Evolutionary conservation across 2,329 filamentous ascomycete species (phyloP).

Genomic region (Alternaria hordeiaustralica): DNA sequence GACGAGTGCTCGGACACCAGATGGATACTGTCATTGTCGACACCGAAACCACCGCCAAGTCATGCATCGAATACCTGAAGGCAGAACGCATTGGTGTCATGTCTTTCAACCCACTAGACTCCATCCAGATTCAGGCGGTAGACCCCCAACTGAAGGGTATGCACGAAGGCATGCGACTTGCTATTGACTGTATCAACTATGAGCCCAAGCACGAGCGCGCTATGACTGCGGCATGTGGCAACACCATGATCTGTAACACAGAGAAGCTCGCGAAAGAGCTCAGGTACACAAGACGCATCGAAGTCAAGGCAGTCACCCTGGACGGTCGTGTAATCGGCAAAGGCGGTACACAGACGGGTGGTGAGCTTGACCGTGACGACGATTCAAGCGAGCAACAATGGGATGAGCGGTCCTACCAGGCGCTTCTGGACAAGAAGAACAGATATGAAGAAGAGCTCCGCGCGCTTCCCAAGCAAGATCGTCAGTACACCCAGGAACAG

Average conservation of each 20-base stretch:
- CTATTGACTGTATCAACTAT: conserved; percentile 96
- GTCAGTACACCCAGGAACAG: conserved; percentile 79
- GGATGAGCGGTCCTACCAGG: conserved; percentile 88
- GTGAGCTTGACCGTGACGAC: conserved; percentile 71
- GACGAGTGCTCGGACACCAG: conserved; percentile 87
- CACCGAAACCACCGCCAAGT: conserved; percentile 89
- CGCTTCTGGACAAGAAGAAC: conserved; percentile 76
- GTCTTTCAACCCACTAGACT: conserved; percentile 95
- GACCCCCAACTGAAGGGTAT: conserved; percentile 92
- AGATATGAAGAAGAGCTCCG: conserved; percentile 80
- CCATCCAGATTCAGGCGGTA: conserved; percentile 91
- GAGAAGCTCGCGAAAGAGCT: conserved; percentile 86
- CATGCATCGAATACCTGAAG: conserved; percentile 93
- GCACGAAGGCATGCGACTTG: conserved; percentile 80
- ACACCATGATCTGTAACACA: conserved; percentile 91
- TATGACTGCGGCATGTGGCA: conserved; percentile 93
- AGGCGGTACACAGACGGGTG: conserved; percentile 94
- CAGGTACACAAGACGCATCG: conserved; percentile 81
- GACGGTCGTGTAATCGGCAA: conserved; percentile 98
- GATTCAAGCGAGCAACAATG: conserved; percentile 79
- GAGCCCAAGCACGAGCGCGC: conserved; percentile 87
- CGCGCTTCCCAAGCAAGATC: conserved; percentile 78
- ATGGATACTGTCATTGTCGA: conserved; percentile 96
- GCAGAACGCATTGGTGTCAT: conserved; percentile 86
- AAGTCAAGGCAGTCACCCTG: conserved; percentile 91